A percentile compares a stretch with the other conserved stretches of the same genome.
Conservation (phyloP, 2,329 filamentous ascomycete genomes). For the Ilyonectria mors-panacis region DNA sequence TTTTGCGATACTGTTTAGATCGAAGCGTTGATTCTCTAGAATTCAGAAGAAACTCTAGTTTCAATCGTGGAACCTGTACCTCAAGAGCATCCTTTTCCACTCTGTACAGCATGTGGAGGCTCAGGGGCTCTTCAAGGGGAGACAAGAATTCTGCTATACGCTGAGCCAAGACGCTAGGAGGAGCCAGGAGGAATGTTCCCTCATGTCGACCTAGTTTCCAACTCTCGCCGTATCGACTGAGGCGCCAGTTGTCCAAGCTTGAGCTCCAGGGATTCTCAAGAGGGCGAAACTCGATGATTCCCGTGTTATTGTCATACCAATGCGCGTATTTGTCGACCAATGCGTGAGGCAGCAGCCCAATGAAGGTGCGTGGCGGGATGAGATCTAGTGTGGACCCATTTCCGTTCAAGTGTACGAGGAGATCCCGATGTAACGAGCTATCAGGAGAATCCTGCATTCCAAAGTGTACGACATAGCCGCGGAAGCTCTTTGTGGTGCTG, state of each 20-base stretch:
- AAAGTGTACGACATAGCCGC: conserved; percentile 43
- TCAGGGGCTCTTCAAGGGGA: conserved; percentile 20
- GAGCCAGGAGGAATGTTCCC: neutral
- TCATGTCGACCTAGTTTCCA: conserved; percentile 21
- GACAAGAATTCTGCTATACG: conserved; percentile 9
- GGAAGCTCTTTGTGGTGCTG: conserved; percentile 52
- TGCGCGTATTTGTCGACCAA: conserved; percentile 61
- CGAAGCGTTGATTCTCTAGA: neutral
- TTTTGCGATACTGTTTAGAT: conserved; percentile 36
- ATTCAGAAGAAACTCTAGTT: conserved; percentile 26
- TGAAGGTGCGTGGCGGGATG: conserved; percentile 52
- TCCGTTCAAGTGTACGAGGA: conserved; percentile 51
- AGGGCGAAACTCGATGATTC: conserved; percentile 53
- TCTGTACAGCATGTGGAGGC: conserved; percentile 25
- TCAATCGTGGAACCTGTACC: conserved; percentile 42
- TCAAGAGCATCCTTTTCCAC: neutral
- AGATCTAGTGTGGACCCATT: conserved; percentile 44
- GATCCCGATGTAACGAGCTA: conserved; percentile 32
- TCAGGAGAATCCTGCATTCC: conserved; percentile 54
- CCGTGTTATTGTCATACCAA: conserved; percentile 58
- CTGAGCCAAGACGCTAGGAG: conserved; percentile 4
- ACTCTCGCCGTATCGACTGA: conserved; percentile 34
- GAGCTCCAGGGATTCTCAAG: conserved; percentile 46
- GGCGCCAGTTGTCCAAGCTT: conserved; percentile 40
- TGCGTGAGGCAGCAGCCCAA: conserved; percentile 48